Percentiles rank a stretch among this genome's conserved stretches.
These are phyloP conservation scores for Exophiala sideris DNA, from an alignment of 2,329 filamentous ascomycete genomes.

Conservation along the genomic window DNA sequence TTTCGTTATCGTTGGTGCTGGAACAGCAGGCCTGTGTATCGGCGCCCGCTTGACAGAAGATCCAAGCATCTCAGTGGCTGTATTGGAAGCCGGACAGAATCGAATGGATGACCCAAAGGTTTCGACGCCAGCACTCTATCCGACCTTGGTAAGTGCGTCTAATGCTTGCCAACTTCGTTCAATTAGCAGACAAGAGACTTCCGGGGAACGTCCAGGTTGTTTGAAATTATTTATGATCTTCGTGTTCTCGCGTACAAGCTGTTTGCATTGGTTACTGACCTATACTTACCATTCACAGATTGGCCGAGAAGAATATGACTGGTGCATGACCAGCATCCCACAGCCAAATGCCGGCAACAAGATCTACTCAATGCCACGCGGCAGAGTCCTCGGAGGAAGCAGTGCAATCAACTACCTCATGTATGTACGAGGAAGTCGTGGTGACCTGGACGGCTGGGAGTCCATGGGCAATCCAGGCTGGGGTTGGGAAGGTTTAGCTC, in stretches of 20 bases:
- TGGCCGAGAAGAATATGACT: constrained; percentile 23
- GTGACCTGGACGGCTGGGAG: constrained; percentile 38
- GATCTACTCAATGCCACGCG: constrained; percentile 29
- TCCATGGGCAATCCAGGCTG: constrained; percentile 37
- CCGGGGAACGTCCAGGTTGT: too few species aligned
- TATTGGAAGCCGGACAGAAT: constrained; percentile 45
- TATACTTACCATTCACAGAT: constrained; percentile 8
- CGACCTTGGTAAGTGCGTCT: constrained; percentile 12
- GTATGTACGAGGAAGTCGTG: constrained; percentile 29
- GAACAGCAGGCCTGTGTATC: constrained; percentile 33
- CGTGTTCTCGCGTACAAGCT: not conserved
- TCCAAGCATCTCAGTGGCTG: constrained; percentile 38
- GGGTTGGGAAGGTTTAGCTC: constrained; percentile 31
- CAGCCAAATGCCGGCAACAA: constrained; percentile 25
- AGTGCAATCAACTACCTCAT: constrained; percentile 34
- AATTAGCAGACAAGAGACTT: too few species aligned
- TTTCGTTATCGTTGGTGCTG: constrained; percentile 34
- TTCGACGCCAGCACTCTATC: constrained; percentile 28
- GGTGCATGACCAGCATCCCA: constrained; percentile 22
- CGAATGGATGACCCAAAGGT: constrained; percentile 30
- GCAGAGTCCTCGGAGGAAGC: constrained; percentile 34
- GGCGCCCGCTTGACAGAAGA: constrained; percentile 34
- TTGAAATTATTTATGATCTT: not conserved
- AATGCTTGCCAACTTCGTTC: too few species aligned
- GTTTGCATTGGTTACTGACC: not conserved